Evolutionary conservation across 202 grass and related monocot genomes (phyloP), one percentile per base, ranked within the genome.

Genomic region (Eragrostis tef): DNA sequence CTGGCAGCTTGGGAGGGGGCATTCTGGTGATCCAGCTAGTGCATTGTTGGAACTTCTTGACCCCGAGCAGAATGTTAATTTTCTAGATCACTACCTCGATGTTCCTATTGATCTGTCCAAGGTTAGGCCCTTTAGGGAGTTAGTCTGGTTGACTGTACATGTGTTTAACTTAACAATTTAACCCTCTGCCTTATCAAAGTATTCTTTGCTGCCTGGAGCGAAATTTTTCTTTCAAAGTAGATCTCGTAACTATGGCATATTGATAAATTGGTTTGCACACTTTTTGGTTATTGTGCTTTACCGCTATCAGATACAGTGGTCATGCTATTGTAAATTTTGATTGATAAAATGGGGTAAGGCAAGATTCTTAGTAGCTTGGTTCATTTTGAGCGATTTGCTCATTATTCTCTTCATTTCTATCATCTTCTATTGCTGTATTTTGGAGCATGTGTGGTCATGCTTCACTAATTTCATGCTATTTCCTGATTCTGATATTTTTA

Each of bases 21-120:
- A 99, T 89, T 90, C 92, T 83, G 96, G 96, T 71, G 96, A 99
- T 84, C 96, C 96, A 79, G 96, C 96, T 69, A 99, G 93, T 86
- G 96, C 96, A 75, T 74, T 99, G 26, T 82, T 99, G 78, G 96
- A 99, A 87, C 96, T 99, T 87, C 85, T 99, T 22, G 96, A 99
- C 45, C 96, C 96, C 73, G 96, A 99, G 84, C 96, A 99, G 85
- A 99, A 99, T 70, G 84, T 85, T 85, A 99, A 99, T 93, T 99
- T 99, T 86, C 89, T 99, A 77, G 96, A 99, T 75, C 96, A 99
- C 71, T 99, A 96, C 79, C 96, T 99, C 51, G 96, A 99, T 84
- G 96, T 99, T 92, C 96, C 96, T 82, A 96, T 99, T 87, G 96
- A 99, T 63, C 87, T 99, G 56, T 99, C 96, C 63, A 99, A 99